Base-by-base conservation (phyloP, 441 rosid genomes). In the Populus hybrid region DNA sequence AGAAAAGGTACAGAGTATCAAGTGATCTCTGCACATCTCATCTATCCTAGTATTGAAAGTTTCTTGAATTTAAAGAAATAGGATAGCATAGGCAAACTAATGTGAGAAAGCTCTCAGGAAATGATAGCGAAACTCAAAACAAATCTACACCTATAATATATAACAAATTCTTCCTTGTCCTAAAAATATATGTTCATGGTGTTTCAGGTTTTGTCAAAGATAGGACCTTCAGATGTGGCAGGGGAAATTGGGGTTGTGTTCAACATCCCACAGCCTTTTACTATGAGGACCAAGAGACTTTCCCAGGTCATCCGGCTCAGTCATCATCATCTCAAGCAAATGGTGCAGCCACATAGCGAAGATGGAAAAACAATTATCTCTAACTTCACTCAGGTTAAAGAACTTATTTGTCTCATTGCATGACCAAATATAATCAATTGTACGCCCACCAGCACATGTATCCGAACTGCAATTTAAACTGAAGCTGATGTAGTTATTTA, bases 241-340 rank as follows among this genome's bases (percentile, higher is more conserved):
- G 99, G 99, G 85, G 99, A 95, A 78, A 88, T 95, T 65, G 98
- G 97, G 38, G 97, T 95, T 35, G 57, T 93, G 35, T 92, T 95
- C 86, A 95, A 95, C 82, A 85, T 90, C 80, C 98, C 97, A 38
- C 99, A 95, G 78, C 99, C 98, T 57, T 92, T 88, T 82, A 90
- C 91, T 4, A 88, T 95, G 79, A 89, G 97, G 82, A 95, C 99
- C 65, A 88, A 87, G 73, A 84, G 92, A 81, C 98, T 95, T 72
- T 93, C 97, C 76, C 99, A 92, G 80, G 93, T 95, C 77, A 89
- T 93, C 75, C 80, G 94, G 81, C 86, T 95, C 30, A 86, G 94
- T 83, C 97, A 95, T 80, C 93, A 92, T n/a, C 88, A 84, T 73
- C 85, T 92, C 81, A 92, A 92, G 90, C 92, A 90, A 85, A 81